Evolutionary conservation across 1,139 yeast genomes (phyloP).

Genomic region (Williopsis jadinii): DNA sequence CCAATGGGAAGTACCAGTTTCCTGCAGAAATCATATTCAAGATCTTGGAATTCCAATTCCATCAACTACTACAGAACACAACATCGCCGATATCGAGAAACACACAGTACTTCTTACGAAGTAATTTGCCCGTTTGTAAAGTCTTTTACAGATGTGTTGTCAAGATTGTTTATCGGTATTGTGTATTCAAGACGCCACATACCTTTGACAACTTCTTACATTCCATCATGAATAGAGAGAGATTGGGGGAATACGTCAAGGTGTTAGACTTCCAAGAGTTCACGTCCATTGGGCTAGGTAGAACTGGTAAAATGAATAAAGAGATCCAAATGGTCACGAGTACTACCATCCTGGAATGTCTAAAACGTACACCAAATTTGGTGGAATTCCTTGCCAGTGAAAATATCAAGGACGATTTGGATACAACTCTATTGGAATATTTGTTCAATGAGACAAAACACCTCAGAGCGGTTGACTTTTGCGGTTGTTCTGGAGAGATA

Average conservation of each 20-base stretch:
- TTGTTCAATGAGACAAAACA: constrained; percentile 54
- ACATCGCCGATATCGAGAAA: constrained; percentile 30
- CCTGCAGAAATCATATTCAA: constrained; percentile 33
- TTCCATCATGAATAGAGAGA: constrained; percentile 43
- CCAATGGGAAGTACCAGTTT: constrained; percentile 5
- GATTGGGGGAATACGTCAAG: constrained; percentile 60
- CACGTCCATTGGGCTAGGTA: constrained; percentile 84
- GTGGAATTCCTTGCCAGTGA: constrained; percentile 79
- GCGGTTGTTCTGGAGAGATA: constrained; percentile 71
- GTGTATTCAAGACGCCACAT: constrained; percentile 67
- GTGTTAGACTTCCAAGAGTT: constrained; percentile 83
- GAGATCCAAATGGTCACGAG: constrained; percentile 89
- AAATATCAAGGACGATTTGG: constrained; percentile 80
- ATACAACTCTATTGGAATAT: constrained; percentile 47
- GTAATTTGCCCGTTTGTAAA: constrained; percentile 29
- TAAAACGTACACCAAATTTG: constrained; percentile 56
- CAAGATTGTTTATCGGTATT: constrained; percentile 29
- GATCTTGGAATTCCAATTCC: constrained; percentile 31
- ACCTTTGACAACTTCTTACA: constrained; percentile 67
- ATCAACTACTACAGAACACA: constrained; percentile 31
- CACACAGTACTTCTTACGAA: constrained; percentile 27
- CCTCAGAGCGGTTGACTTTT: constrained; percentile 73
- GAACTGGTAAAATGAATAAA: constrained; percentile 84
- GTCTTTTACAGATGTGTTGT: constrained; percentile 30
- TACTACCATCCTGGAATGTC: constrained; percentile 56